Evolutionary conservation across 805 yeast genomes (phyloP).

Genomic region (Jamesozyma jinghongensis): DNA sequence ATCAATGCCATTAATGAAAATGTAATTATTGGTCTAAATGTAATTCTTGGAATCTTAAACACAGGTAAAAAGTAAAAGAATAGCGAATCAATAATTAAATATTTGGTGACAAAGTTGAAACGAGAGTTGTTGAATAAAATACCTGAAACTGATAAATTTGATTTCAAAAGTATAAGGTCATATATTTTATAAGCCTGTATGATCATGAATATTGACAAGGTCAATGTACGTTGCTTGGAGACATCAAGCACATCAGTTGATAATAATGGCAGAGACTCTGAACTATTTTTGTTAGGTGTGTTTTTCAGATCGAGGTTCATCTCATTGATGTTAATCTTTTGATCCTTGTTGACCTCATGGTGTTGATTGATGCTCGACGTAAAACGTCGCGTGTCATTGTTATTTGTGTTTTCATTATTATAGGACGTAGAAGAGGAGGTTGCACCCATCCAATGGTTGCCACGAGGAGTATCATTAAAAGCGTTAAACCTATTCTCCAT

Average conservation of each 20-base stretch:
- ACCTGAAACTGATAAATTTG: conserved; percentile 31
- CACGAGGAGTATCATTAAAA: conserved; percentile 23
- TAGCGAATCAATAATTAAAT: conserved; percentile 61
- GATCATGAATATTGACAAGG: conserved; percentile 54
- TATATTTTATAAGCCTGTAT: conserved; percentile 84
- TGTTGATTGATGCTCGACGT: not conserved
- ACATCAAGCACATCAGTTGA: conserved; percentile 60
- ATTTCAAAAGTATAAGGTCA: conserved; percentile 54
- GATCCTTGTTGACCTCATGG: not conserved
- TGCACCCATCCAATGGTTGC: conserved; percentile 25
- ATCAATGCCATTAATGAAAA: conserved; percentile 39
- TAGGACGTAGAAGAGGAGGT: conserved; percentile 5
- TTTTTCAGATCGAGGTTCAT: not conserved
- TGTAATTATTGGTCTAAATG: conserved; percentile 52
- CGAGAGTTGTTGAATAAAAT: conserved; percentile 37
- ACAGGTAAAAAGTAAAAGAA: conserved; percentile 64
- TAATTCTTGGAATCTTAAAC: conserved; percentile 65
- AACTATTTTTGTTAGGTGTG: not conserved
- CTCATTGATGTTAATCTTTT: no score
- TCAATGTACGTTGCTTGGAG: conserved; percentile 65
- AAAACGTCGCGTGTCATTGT: conserved; percentile 11
- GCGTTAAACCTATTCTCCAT: conserved; percentile 11
- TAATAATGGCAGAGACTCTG: conserved; percentile 36
- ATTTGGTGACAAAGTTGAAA: conserved; percentile 58
- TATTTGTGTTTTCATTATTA: conserved; percentile 1